Percentiles rank a stretch among this genome's conserved stretches.
These are phyloP conservation scores for Starmerella cellae DNA, from an alignment of 805 yeast genomes.

Conservation along the genomic window DNA sequence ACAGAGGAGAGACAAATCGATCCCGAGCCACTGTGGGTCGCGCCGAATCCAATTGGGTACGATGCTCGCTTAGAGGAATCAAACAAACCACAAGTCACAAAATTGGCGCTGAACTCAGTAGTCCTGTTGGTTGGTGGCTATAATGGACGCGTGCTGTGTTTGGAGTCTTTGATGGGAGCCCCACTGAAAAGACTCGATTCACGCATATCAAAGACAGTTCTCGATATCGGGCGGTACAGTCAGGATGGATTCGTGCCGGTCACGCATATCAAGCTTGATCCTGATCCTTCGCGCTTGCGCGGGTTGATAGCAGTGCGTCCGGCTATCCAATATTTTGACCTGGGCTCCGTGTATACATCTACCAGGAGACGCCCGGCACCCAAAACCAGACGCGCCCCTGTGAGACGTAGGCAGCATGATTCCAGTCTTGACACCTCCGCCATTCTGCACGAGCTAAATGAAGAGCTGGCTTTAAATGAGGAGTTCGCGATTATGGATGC, in stretches of 20 bases:
- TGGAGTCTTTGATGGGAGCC: conserved; percentile 23
- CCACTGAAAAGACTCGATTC: conserved; percentile 22
- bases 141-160: conserved; percentile 22
- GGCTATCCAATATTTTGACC: conserved; percentile 24
- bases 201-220: conserved; percentile 22
- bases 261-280: conserved; percentile 23
- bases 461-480: conserved; percentile 20
- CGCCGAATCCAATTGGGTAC: conserved; percentile 11
- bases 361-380: background rate
- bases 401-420: background rate
- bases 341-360: conserved; percentile 15
- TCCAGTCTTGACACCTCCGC: background rate
- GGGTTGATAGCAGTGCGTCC: conserved; percentile 23
- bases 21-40: conserved; percentile 7
- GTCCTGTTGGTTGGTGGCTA: conserved; percentile 23
- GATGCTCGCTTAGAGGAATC: conserved; percentile 6
- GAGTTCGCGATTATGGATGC: conserved; percentile 21
- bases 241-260: conserved; percentile 20
- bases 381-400: background rate
- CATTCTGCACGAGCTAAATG: conserved; percentile 15
- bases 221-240: conserved; percentile 18
- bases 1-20: conserved; percentile 3
- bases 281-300: conserved; percentile 23
- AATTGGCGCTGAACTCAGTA: conserved; percentile 24
- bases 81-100: conserved; percentile 19